Evolutionary conservation across 2,329 filamentous ascomycete species (phyloP).

Genomic region (Paracamarosporium sp.): DNA sequence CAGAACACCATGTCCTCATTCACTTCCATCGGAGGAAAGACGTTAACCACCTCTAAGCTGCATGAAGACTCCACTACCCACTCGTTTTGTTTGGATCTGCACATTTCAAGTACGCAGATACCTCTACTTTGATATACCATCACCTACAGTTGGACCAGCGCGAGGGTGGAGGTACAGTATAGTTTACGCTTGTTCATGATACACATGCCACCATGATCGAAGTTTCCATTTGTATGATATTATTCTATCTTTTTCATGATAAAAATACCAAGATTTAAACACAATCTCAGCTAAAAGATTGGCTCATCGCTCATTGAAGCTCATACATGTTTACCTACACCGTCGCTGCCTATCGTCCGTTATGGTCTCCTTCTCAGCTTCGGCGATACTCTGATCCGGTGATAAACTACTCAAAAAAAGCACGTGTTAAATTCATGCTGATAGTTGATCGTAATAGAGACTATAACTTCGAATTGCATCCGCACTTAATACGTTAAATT

Average conservation of each 20-base stretch:
- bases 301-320: too few species aligned
- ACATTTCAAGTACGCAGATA: not conserved
- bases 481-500: conserved; percentile 43
- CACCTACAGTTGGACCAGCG: not conserved
- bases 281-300: too few species aligned
- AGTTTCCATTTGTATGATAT: too few species aligned
- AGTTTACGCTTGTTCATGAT: conserved; percentile 1
- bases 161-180: not conserved
- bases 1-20: conserved; percentile 25
- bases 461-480: not conserved
- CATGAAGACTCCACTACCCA: not conserved
- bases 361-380: too few species aligned
- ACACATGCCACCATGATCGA: too few species aligned
- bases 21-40: conserved; percentile 21
- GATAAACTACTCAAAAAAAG: too few species aligned
- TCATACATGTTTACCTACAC: too few species aligned
- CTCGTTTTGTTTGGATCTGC: not conserved
- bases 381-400: too few species aligned
- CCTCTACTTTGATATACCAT: not conserved
- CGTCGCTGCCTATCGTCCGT: too few species aligned
- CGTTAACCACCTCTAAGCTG: conserved; percentile 10
- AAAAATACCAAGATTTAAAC: too few species aligned
- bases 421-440: not conserved
- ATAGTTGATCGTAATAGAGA: not conserved
- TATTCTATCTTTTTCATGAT: too few species aligned